A percentile compares a stretch with the other conserved stretches of the same genome.
These are phyloP conservation scores for Penicillium diatomitis DNA, from an alignment of 495 filamentous ascomycete genomes.

Conservation along the genomic window DNA sequence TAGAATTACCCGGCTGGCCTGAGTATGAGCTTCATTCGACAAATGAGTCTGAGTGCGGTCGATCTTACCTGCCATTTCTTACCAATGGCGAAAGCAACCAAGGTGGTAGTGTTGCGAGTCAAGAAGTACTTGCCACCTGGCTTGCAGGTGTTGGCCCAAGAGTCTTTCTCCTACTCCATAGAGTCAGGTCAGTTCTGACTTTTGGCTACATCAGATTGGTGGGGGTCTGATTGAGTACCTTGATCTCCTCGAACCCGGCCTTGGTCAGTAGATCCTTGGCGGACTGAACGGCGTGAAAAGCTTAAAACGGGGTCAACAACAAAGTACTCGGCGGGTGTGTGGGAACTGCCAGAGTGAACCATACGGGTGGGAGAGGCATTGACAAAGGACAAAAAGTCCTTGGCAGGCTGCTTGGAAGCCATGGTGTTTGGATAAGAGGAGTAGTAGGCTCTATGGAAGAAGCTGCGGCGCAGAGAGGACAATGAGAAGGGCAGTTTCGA, in stretches of 20 bases:
- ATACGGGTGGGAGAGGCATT: constrained; percentile 92
- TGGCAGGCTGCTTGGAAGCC: constrained; percentile 53
- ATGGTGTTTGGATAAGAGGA: constrained; percentile 29
- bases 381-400: constrained; percentile 87
- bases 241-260: constrained; percentile 80
- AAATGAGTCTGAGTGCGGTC: no score
- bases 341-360: constrained; percentile 13
- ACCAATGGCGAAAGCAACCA: constrained; percentile 91
- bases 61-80: constrained; percentile 66
- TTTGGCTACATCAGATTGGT: neutral
- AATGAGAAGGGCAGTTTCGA: constrained; percentile 2
- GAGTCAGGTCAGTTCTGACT: neutral
- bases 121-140: constrained; percentile 94
- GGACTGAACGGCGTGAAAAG: constrained; percentile 86
- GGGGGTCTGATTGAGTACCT: constrained; percentile 32
- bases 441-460: constrained; percentile 12
- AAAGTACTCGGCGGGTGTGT: neutral
- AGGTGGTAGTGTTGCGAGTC: constrained; percentile 87
- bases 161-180: constrained; percentile 62
- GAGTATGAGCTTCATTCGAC: neutral
- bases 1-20: constrained; percentile 70
- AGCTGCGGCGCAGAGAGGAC: constrained; percentile 5
- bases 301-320: constrained; percentile 38
- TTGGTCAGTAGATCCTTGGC: constrained; percentile 63
- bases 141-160: constrained; percentile 69